Conservation (phyloP, 352 stramenopile species). For the Globisporangium spinosum region DNA sequence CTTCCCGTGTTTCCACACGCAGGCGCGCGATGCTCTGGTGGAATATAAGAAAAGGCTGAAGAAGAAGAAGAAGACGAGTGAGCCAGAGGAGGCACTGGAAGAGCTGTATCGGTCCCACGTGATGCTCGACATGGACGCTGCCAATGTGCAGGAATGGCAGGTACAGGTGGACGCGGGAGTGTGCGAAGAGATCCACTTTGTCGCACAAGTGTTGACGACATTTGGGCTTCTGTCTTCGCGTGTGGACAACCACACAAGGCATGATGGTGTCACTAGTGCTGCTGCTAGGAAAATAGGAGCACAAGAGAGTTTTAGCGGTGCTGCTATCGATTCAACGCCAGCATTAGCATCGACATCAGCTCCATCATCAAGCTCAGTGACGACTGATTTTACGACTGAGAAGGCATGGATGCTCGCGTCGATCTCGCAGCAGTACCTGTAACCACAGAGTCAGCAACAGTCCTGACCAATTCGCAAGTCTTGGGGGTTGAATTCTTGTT, state of each 20-base stretch:
- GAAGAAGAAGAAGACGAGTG: background rate
- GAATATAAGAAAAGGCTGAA: background rate
- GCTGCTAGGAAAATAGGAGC: background rate
- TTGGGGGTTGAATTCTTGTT: constrained; percentile 8
- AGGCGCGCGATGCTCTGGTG: constrained; percentile 24
- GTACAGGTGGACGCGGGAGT: constrained; percentile 25
- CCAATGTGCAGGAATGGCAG: constrained; percentile 19
- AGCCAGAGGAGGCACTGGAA: constrained; percentile 2
- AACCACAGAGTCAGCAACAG: background rate
- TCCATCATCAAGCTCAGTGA: no score
- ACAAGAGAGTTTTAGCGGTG: background rate
- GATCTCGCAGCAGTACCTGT: constrained; percentile 35
- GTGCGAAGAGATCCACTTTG: constrained; percentile 33
- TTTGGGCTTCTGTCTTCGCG: constrained; percentile 9
- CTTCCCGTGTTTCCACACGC: constrained; percentile 36
- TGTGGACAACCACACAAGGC: background rate
- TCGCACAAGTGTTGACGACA: constrained; percentile 14
- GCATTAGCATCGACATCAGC: background rate
- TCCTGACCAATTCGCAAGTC: background rate
- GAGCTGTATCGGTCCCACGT: constrained; percentile 26
- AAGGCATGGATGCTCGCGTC: constrained; percentile 41
- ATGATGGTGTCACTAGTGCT: background rate
- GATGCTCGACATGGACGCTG: constrained; percentile 17
- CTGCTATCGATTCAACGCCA: background rate
- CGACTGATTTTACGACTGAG: constrained; percentile 19